These are phyloP conservation scores for Cryptococcus sp. DNA, from an alignment of 1,284 basidiomycete species.

Conservation along the genomic window DNA sequence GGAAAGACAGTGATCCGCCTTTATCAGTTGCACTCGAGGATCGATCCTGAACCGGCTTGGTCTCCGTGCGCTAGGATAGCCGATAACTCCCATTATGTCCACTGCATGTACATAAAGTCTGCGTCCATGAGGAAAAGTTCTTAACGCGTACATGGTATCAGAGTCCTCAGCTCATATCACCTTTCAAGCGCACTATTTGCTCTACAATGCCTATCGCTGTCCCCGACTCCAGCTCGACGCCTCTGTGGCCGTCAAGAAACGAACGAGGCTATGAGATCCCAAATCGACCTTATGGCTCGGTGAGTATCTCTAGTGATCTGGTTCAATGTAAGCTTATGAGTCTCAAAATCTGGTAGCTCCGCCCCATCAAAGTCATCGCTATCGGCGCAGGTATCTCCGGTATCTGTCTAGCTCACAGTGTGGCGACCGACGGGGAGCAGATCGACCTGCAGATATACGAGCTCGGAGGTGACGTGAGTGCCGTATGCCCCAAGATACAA, in stretches of 20 bases:
- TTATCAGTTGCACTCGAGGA: neutral
- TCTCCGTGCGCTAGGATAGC: too few relatives aligned
- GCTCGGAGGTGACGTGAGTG: slow-evolving; percentile 20
- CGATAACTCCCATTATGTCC: too few relatives aligned
- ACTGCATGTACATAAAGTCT: neutral
- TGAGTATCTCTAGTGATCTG: neutral
- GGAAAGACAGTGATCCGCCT: slow-evolving; percentile 2
- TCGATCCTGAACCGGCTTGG: too few relatives aligned
- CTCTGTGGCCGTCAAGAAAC: slow-evolving; percentile 15
- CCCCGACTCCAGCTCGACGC: neutral
- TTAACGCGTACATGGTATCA: neutral
- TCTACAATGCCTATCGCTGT: slow-evolving; percentile 6
- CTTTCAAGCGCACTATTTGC: too few relatives aligned
- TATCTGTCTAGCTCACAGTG: slow-evolving; percentile 23
- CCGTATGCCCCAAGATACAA: neutral
- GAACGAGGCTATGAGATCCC: slow-evolving; percentile 26
- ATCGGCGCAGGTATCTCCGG: slow-evolving; percentile 29
- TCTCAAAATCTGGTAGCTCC: slow-evolving; percentile 1
- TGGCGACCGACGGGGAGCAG: slow-evolving; percentile 16
- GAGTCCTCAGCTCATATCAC: too few relatives aligned
- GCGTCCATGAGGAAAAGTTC: neutral
- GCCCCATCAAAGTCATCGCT: slow-evolving; percentile 21
- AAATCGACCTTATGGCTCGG: slow-evolving; percentile 22
- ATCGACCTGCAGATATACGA: slow-evolving; percentile 30
- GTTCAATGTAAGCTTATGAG: neutral